Percentiles rank a stretch among this genome's conserved stretches.
Conservation (phyloP, 805 yeast genomes). For the Nakazawaea populi region DNA sequence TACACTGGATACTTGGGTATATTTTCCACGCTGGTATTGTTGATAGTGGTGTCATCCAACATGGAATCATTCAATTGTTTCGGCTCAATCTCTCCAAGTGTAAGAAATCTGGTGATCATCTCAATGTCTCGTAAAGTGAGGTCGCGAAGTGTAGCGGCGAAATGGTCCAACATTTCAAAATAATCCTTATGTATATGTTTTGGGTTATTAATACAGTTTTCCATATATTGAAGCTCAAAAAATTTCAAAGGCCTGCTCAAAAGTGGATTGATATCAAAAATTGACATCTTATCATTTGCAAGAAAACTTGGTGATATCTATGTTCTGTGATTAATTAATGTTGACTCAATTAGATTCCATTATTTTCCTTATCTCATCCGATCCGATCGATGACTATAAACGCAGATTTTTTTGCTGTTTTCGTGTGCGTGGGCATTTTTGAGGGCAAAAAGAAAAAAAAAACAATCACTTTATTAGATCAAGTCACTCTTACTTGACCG, state of each 20-base stretch:
- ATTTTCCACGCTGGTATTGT: not conserved
- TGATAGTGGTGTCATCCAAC: not conserved
- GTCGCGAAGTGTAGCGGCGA: not conserved
- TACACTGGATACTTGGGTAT: conserved; percentile 6
- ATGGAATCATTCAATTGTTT: not conserved
- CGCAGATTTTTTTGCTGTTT: no score
- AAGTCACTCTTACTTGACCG: not conserved
- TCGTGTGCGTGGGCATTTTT: not conserved
- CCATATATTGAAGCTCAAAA: conserved; percentile 8
- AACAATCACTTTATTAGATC: not conserved
- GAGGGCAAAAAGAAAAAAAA: not conserved
- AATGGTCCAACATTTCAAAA: conserved; percentile 2
- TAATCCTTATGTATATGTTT: conserved; percentile 5
- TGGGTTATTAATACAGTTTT: conserved; percentile 6
- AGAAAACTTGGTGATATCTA: no score
- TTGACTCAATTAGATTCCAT: no score
- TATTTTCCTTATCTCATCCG: no score
- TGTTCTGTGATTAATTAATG: no score
- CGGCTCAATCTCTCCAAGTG: conserved; percentile 1
- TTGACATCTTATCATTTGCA: not conserved
- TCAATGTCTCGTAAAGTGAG: conserved; percentile 1
- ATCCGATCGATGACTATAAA: no score
- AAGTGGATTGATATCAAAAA: conserved; percentile 2
- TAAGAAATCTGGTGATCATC: not conserved
- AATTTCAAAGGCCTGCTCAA: conserved; percentile 6